Evolutionary conservation across 257 asterid genomes (phyloP), one percentile per base, ranked within the genome.

Genomic region (Solanum etuberosum): DNA sequence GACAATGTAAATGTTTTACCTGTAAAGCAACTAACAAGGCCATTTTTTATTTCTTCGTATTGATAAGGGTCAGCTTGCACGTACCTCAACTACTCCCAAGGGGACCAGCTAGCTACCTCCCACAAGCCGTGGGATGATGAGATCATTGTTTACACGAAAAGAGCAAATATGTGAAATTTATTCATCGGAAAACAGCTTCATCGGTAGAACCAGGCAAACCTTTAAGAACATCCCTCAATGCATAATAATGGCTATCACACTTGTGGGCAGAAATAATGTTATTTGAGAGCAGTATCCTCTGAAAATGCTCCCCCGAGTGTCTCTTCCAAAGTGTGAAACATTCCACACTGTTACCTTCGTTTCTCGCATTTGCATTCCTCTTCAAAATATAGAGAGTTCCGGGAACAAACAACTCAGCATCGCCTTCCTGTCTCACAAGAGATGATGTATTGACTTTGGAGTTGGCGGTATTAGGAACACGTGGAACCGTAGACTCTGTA

Each of bases 151-250:
- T 76, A 76, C 83, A 76, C 23, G 11, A 42, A 29, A 29, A 4
- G 83, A 23, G 35, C 34, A 40, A 76, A 76, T 38, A 76, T 38
- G 4, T 74, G 54, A 76, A n/a, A 76, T 13, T 15, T 10, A 86
- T 88, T 85, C 85, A 88, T 87, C 86, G 42, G 74, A 88, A 89
- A 82, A 88, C 87, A 86, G 86, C 80, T 27, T 92, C 91, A 80
- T 92, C 91, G 20, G 12, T 68, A 48, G 95, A 86, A 57, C 86
- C 82, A 37, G 98, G 98, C 92, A 96, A 87, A 70, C 98, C 98
- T 94, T 97, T 97, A 46, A 97, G 93, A 31, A 95, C 98, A 90
- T 97, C 98, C 82, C 99, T 92, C 42, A 97, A 89, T 78, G 99
- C 99, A 86, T 94, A 94, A 57, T 91, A 90, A 89, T 95, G 99